Conservation (phyloP, 192 early-diverging fungal genomes). For the Gamsiella multidivaricata region DNA sequence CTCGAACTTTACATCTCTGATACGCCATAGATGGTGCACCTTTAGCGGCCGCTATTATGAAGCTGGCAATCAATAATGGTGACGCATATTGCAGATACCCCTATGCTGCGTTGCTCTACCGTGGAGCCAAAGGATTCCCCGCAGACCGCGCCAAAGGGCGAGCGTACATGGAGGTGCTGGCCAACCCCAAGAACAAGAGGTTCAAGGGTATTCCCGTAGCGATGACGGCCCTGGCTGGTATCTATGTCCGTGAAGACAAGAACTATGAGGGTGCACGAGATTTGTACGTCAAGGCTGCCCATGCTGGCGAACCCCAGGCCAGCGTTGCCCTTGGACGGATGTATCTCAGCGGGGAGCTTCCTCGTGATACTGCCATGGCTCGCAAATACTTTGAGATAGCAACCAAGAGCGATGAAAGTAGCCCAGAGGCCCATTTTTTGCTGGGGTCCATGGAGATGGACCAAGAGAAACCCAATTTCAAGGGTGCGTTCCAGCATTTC, state of each 20-base stretch:
- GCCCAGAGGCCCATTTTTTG: slow-evolving; percentile 38
- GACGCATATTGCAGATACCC: slow-evolving; percentile 56
- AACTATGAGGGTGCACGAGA: slow-evolving; percentile 55
- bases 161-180: slow-evolving; percentile 51
- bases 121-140: slow-evolving; percentile 55
- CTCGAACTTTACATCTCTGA: no score
- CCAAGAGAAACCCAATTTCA: slow-evolving; percentile 28
- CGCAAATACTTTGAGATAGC: slow-evolving; percentile 57
- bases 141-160: slow-evolving; percentile 52
- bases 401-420: slow-evolving; percentile 30
- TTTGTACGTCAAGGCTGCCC: slow-evolving; percentile 57
- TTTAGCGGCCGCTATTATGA: slow-evolving; percentile 53
- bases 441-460: slow-evolving; percentile 27
- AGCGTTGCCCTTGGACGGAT: slow-evolving; percentile 55
- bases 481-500: slow-evolving; percentile 59
- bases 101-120: slow-evolving; percentile 60
- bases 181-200: slow-evolving; percentile 9
- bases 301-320: slow-evolving; percentile 48
- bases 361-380: slow-evolving; percentile 24
- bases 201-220: slow-evolving; percentile 58
- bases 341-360: slow-evolving; percentile 44
- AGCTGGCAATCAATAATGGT: slow-evolving; percentile 53
- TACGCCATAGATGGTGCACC: slow-evolving; percentile 45
- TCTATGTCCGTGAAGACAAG: slow-evolving; percentile 55
- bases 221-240: slow-evolving; percentile 57